Conservation (phyloP, 129 eudicot genomes). For the Chrysanthemum makinoi region DNA sequence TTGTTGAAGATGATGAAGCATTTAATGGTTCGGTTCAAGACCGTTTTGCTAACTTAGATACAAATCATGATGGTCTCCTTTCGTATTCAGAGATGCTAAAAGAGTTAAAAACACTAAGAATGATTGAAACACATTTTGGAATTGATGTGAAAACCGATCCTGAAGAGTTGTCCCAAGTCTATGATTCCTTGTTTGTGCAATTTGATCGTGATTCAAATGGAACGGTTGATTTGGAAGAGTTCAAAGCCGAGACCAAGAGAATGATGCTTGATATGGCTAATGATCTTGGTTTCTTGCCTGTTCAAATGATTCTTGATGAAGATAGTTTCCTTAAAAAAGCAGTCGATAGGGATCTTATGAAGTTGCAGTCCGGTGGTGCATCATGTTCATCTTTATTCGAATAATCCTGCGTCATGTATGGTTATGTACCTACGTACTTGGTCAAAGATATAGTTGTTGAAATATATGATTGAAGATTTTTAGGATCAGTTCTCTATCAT, state of each 20-base stretch:
- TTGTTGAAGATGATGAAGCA: slow-evolving; percentile 51
- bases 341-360: slow-evolving; percentile 38
- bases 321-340: slow-evolving; percentile 49
- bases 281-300: slow-evolving; percentile 50
- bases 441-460: not conserved
- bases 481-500: too few species aligned
- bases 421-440: not conserved
- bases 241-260: slow-evolving; percentile 47
- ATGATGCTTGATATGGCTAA: slow-evolving; percentile 60
- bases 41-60: slow-evolving; percentile 42
- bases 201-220: slow-evolving; percentile 50
- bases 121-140: slow-evolving; percentile 56
- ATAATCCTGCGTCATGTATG: not conserved
- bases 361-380: slow-evolving; percentile 16
- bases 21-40: slow-evolving; percentile 37
- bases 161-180: slow-evolving; percentile 31
- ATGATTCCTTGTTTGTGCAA: slow-evolving; percentile 39
- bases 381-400: not conserved
- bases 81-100: slow-evolving; percentile 45
- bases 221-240: slow-evolving; percentile 47
- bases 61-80: slow-evolving; percentile 49
- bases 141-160: slow-evolving; percentile 48
- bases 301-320: slow-evolving; percentile 55
- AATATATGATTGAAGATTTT: too few species aligned
- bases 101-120: slow-evolving; percentile 41